Evolutionary conservation across 129 eudicot genomes (phyloP).

Genomic region (Cynara cardunculus): DNA sequence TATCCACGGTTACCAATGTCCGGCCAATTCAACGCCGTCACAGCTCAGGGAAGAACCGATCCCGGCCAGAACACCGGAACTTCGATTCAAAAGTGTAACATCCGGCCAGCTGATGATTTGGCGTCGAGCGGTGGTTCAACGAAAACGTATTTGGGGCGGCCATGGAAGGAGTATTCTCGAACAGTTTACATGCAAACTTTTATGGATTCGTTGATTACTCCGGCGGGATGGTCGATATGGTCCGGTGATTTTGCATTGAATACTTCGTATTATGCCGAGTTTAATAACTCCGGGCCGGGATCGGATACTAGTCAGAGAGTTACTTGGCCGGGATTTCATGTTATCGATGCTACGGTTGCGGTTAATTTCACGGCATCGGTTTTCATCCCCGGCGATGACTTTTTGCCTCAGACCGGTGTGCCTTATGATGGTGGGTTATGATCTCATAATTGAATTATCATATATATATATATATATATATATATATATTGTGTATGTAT

Average conservation of each 20-base stretch:
- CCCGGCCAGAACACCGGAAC: conserved; percentile 53
- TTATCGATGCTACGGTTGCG: conserved; percentile 42
- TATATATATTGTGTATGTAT: no score
- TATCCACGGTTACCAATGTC: conserved; percentile 46
- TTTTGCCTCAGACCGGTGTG: conserved; percentile 50
- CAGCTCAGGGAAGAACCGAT: conserved; percentile 64
- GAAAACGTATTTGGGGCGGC: conserved; percentile 55
- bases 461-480: no score
- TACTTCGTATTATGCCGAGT: conserved; percentile 58
- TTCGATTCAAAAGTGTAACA: conserved; percentile 44
- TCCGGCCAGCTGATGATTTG: conserved; percentile 46
- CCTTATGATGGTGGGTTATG: conserved; percentile 44
- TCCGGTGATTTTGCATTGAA: conserved; percentile 52
- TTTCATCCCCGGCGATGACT: conserved; percentile 42
- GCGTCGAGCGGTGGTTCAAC: conserved; percentile 29
- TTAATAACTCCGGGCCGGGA: conserved; percentile 51
- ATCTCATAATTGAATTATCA: not conserved
- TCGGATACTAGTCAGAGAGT: conserved; percentile 46
- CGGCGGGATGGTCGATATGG: conserved; percentile 58
- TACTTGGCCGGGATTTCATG: conserved; percentile 47
- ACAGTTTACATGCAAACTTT: conserved; percentile 46
- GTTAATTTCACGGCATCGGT: conserved; percentile 43
- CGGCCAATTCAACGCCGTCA: conserved; percentile 56
- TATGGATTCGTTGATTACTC: conserved; percentile 42
- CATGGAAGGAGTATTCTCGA: conserved; percentile 56